phyloP scores from a whole-genome alignment of 2,329 filamentous ascomycete species.

The Aspergillus luchuensis region DNA sequence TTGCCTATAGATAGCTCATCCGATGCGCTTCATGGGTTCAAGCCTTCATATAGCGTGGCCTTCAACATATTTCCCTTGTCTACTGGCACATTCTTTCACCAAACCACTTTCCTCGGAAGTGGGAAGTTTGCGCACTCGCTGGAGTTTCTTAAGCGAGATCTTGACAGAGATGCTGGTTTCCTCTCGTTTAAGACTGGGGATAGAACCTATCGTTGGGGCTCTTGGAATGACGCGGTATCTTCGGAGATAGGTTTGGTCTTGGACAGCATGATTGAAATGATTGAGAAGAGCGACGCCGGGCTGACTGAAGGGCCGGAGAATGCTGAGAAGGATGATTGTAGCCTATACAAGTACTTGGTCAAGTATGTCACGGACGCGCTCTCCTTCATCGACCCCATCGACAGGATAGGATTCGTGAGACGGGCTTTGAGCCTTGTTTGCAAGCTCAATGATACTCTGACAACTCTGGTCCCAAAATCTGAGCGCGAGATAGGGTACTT shows the following conservation, averaged over 20 bases:
- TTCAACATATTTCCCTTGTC: slow-evolving; percentile 56
- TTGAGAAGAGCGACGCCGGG: slow-evolving; percentile 19
- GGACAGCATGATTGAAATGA: slow-evolving; percentile 30
- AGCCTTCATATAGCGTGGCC: slow-evolving; percentile 53
- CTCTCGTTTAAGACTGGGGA: slow-evolving; percentile 41
- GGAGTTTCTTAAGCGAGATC: slow-evolving; percentile 40
- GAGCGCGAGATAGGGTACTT: slow-evolving; percentile 23
- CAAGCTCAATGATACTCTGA: slow-evolving; percentile 41
- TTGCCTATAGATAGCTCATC: slow-evolving; percentile 22
- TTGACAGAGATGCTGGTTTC: slow-evolving; percentile 47
- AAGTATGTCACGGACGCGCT: slow-evolving; percentile 53
- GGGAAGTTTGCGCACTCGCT: slow-evolving; percentile 55
- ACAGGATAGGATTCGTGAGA: slow-evolving; percentile 51
- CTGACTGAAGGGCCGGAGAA: slow-evolving; percentile 5
- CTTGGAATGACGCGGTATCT: slow-evolving; percentile 59
- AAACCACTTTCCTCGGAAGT: slow-evolving; percentile 60
- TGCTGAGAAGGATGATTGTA: slow-evolving; percentile 16
- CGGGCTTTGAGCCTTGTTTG: slow-evolving; percentile 40
- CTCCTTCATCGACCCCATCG: slow-evolving; percentile 57
- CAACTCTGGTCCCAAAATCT: slow-evolving; percentile 18
- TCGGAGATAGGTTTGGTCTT: slow-evolving; percentile 47
- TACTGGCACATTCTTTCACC: slow-evolving; percentile 57
- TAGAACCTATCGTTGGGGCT: slow-evolving; percentile 48
- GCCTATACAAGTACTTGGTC: slow-evolving; percentile 47
- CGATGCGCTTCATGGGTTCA: slow-evolving; percentile 52